Evolutionary conservation across 2,329 filamentous ascomycete species (phyloP).

Genomic region (Acrodontium crateriforme): DNA sequence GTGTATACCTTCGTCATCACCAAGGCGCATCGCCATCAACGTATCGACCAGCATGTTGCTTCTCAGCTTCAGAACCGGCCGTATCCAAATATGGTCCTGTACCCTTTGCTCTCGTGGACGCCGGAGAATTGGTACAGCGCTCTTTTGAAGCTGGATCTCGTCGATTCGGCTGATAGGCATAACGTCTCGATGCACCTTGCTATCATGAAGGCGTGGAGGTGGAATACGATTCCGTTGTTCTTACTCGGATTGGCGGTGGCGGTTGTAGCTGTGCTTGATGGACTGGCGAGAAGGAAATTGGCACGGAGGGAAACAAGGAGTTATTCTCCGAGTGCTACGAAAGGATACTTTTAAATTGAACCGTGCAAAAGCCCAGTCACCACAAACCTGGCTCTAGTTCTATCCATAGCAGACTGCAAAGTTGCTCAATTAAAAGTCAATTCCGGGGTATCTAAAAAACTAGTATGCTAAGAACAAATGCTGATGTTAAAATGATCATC

Average conservation of each 20-base stretch:
- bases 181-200: conserved; percentile 9
- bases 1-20: conserved; percentile 17
- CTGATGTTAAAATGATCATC: too few species aligned
- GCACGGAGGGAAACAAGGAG: too few species aligned
- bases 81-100: conserved; percentile 16
- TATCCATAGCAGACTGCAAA: too few species aligned
- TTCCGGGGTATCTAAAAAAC: too few species aligned
- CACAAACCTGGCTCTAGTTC: too few species aligned
- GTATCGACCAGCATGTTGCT: conserved; percentile 13
- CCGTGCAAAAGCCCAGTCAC: too few species aligned
- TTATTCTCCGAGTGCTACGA: too few species aligned
- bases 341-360: too few species aligned
- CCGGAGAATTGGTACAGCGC: conserved; percentile 19
- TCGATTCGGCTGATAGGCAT: conserved; percentile 4
- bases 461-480: too few species aligned
- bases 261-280: conserved; percentile 9
- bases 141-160: conserved; percentile 12
- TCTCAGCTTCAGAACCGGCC: conserved; percentile 11
- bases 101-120: conserved; percentile 15
- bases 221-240: conserved; percentile 19
- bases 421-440: too few species aligned
- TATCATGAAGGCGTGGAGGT: conserved; percentile 17
- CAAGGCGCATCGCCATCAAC: conserved; percentile 9
- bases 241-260: conserved; percentile 10
- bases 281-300: too few species aligned